Evolutionary conservation across 306 rosid genomes (phyloP).

Genomic region (peach (Prunus persica)): Prunus_persica_NCBIv2 NC_034009.1:25290501-25291000

Average conservation of each 20-base stretch:
- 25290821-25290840: constrained; percentile 35
- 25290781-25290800: constrained; percentile 99
- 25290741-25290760: constrained; percentile 99
- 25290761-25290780: constrained; percentile 92
- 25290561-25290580: constrained; percentile 59
- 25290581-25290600: constrained; percentile 72
- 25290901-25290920: constrained; percentile 99
- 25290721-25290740: constrained; percentile 95
- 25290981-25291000: constrained; percentile 86
- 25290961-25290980: constrained; percentile 98
- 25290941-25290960: constrained; percentile 99
- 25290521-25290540: constrained; percentile 58
- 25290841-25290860: constrained; percentile 21
- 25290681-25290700: constrained; percentile 97
- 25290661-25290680: constrained; percentile 84
- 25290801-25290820: constrained; percentile 37
- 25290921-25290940: constrained; percentile 97
- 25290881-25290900: constrained; percentile 72
- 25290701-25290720: constrained; percentile 93
- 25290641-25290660: constrained; percentile 71
- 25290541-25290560: constrained; percentile 59
- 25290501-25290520: constrained; percentile 76
- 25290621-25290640: constrained; percentile 66
- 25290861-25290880: constrained; percentile 29
- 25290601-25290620: constrained; percentile 58